phyloP scores from a whole-genome alignment of 1,284 basidiomycete genomes.

The Schizophyllum commune region DNA sequence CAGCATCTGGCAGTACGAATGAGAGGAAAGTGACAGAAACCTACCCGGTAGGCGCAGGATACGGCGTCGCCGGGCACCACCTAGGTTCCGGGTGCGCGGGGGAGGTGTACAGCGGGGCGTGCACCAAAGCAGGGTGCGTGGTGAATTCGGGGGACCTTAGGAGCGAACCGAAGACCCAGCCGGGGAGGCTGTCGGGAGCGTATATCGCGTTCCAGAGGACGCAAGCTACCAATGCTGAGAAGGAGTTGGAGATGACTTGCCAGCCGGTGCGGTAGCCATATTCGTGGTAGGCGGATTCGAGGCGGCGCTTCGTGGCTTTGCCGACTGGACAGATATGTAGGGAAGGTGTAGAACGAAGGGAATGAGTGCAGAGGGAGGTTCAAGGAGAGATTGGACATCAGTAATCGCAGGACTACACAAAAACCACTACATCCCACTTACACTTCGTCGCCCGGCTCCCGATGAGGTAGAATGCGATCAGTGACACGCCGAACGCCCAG shows the following conservation, averaged over 20 bases:
- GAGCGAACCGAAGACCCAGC: slow-evolving; percentile 10
- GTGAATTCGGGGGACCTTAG: no score
- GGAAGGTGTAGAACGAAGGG: not conserved
- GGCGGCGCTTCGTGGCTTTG: slow-evolving; percentile 56
- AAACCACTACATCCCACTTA: slow-evolving; percentile 21
- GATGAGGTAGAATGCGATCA: slow-evolving; percentile 78
- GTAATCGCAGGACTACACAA: not conserved
- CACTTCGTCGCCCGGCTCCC: slow-evolving; percentile 82
- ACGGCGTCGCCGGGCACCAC: no score
- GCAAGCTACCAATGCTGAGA: slow-evolving; percentile 60
- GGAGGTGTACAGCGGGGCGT: no score
- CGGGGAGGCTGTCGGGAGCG: slow-evolving; percentile 33
- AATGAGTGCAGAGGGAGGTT: no score
- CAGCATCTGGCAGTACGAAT: no score
- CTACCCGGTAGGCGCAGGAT: no score
- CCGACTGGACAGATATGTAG: no score
- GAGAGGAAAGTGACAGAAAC: no score
- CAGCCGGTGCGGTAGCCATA: slow-evolving; percentile 62
- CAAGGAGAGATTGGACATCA: not conserved
- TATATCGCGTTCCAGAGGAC: slow-evolving; percentile 59
- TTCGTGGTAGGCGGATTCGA: slow-evolving; percentile 73
- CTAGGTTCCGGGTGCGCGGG: no score
- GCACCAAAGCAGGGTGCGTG: no score
- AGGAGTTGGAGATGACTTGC: slow-evolving; percentile 80
- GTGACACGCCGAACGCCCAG: slow-evolving; percentile 58